A percentile compares a stretch with the other conserved stretches of the same genome.
phyloP scores from a whole-genome alignment of 2,329 filamentous ascomycete genomes.

The Aspergillus alliaceus region DNA sequence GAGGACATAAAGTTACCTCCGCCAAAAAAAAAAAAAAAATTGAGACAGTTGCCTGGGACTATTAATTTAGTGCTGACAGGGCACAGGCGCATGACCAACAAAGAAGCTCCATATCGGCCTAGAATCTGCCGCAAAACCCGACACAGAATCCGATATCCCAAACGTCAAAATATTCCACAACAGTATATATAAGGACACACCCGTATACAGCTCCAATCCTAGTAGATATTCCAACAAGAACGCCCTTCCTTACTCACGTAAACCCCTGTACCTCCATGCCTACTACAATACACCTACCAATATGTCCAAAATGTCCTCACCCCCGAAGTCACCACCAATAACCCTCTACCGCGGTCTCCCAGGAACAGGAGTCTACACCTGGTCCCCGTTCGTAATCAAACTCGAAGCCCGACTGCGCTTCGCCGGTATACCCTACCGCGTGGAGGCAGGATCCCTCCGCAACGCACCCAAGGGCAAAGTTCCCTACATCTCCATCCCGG shows the following conservation, averaged over 20 bases:
- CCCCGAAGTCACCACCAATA: background rate
- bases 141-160: background rate
- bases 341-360: constrained; percentile 55
- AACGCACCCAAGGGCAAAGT: constrained; percentile 59
- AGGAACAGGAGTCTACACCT: constrained; percentile 46
- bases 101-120: no score
- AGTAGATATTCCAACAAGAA: no score
- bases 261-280: no score
- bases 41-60: no score
- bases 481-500: constrained; percentile 52
- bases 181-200: no score
- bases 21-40: background rate
- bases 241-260: no score
- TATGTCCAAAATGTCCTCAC: background rate
- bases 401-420: constrained; percentile 63
- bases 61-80: no score
- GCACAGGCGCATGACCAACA: no score
- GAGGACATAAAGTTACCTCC: background rate
- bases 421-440: constrained; percentile 48
- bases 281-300: no score
- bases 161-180: no score
- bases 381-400: constrained; percentile 65
- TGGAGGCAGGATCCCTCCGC: constrained; percentile 46
- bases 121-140: background rate
- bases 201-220: no score